Base-by-base conservation (phyloP, 2,329 filamentous ascomycete species). In the Laburnicola sp. region DNA sequence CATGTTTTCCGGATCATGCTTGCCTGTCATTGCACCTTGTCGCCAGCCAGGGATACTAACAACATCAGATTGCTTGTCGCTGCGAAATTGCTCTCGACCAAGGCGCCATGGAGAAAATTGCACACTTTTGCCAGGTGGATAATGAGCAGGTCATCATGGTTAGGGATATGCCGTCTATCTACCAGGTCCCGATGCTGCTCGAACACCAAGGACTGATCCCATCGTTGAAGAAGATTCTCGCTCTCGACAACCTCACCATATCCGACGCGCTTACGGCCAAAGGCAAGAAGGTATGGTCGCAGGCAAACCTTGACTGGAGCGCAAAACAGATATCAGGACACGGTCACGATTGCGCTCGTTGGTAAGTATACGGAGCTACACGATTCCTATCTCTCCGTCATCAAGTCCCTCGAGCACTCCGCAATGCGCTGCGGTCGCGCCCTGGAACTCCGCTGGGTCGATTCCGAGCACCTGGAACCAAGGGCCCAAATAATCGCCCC, bases 121-220 rank as follows among this genome's bases (percentile, higher is more conserved):
- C 93, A 55, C 84, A 85, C 66, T 90, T 87, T 75, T 97, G 93
- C 73, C 90, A 96, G 69, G 87, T 97, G 41, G 89, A 95, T 47
- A 76, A 82, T 8, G 82, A 91, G 59, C 91, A 97, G 69, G 91
- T 97, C 37, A 79, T 97, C 56, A 88, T 85, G 8, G 92, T 99
- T 8, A 87, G 88, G 62, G 88, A 97, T 71, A 90, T 97, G 74
- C 80, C 86, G 21, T 91, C 91, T 9, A 95, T 89, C 45, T 99
- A 99, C 75, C 92, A 96, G 59, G 93, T 97, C 2, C 94, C 94
- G 0, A 80, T 97, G n/a, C 87, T 97, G 23, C 86, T 97, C 10
- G 84, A 93, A 62, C 81, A 91, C 60, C 90, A 97, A 75, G 84
- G 86, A 23, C 79, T 97, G 2, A 77, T 93, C 6, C 73, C 79